These are phyloP conservation scores for Vanrija sp. DNA, from an alignment of 1,284 basidiomycete species.

Conservation along the genomic window DNA sequence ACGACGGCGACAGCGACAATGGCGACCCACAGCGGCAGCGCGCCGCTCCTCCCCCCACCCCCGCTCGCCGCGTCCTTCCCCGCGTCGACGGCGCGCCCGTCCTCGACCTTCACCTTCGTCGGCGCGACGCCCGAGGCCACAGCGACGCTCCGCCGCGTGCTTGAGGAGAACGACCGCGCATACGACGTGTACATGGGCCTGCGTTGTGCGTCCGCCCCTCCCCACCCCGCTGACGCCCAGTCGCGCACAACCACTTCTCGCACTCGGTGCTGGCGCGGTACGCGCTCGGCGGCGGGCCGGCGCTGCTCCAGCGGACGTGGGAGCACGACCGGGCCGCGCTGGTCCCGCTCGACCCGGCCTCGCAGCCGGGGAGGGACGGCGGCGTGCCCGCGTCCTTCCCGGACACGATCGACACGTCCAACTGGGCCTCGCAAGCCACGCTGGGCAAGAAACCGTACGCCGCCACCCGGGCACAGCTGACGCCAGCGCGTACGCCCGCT, in stretches of 20 bases:
- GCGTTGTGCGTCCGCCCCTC: slow-evolving; percentile 24
- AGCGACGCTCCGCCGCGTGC: slow-evolving; percentile 51
- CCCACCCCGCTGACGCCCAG: slow-evolving; percentile 11
- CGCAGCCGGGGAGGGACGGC: slow-evolving; percentile 18
- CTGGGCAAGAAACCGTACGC: slow-evolving; percentile 57
- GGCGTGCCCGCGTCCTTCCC: slow-evolving; percentile 12
- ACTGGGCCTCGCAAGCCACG: slow-evolving; percentile 55
- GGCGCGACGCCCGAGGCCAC: slow-evolving; percentile 56
- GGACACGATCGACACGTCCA: slow-evolving; percentile 42
- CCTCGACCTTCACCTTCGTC: slow-evolving; percentile 45
- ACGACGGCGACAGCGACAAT: too few relatives aligned
- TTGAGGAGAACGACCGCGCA: slow-evolving; percentile 57
- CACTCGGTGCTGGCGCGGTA: slow-evolving; percentile 57
- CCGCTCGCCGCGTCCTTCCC: slow-evolving; percentile 22
- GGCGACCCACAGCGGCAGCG: not conserved
- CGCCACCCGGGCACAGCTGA: not conserved
- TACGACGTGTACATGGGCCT: slow-evolving; percentile 56
- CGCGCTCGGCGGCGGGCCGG: slow-evolving; percentile 59
- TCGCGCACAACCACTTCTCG: slow-evolving; percentile 59
- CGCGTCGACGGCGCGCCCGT: slow-evolving; percentile 30
- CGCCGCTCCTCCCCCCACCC: slow-evolving; percentile 3
- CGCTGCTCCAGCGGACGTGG: slow-evolving; percentile 53
- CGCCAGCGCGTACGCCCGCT: slow-evolving; percentile 55
- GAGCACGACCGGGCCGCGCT: slow-evolving; percentile 38
- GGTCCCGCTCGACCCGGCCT: slow-evolving; percentile 53